Evolutionary conservation across 225 moss, liverwort and hornwort species (phyloP), one percentile per base, ranked within the genome.

Genomic region (Polytrichum formosum): DNA sequence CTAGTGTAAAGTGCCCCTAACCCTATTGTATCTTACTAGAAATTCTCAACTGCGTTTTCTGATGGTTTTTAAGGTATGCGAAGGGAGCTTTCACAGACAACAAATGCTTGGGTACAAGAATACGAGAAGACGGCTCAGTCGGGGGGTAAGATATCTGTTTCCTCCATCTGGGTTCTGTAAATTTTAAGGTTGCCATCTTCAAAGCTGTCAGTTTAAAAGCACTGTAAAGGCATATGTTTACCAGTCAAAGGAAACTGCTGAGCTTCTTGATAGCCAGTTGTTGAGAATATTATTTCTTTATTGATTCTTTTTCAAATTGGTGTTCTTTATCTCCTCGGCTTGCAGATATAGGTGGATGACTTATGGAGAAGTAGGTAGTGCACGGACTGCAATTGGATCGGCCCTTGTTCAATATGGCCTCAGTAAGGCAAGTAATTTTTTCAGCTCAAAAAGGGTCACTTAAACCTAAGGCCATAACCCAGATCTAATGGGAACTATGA

Each of bases 281-380:
- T 59, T 59, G 23, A 23, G 59, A 22, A 46, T 46, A 46, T 46
- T 46, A 13, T 16, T 46, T 13, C 13, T 46, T 46, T 13, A 2
- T 13, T 13, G 30, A 30, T 30, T 30, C 30, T 8, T 13, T 16
- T 46, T 9, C 22, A 58, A 59, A 59, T 23, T 59, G 2, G 21
- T 59, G 21, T 67, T 62, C 53, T 19, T 67, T 54, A 22, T 55
- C 29, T 76, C 53, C 54, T 56, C 59, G 62, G 56, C 58, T 46
- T 81, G 59, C 89, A 89, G 89, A 63, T 89, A 91, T 33, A 82
- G 80, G 74, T 98, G 97, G 97, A 80, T 91, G 88, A 94, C 97
- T 53, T 98, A 91, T 78, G 92, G 97, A 70, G 94, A 92, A 75
- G 92, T 83, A 33, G 94, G 88, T 20, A 68, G 86, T 22, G 77